These are phyloP conservation scores for Mucor sp. DNA, from an alignment of 371 early-diverging fungal genomes.

Conservation along the genomic window DNA sequence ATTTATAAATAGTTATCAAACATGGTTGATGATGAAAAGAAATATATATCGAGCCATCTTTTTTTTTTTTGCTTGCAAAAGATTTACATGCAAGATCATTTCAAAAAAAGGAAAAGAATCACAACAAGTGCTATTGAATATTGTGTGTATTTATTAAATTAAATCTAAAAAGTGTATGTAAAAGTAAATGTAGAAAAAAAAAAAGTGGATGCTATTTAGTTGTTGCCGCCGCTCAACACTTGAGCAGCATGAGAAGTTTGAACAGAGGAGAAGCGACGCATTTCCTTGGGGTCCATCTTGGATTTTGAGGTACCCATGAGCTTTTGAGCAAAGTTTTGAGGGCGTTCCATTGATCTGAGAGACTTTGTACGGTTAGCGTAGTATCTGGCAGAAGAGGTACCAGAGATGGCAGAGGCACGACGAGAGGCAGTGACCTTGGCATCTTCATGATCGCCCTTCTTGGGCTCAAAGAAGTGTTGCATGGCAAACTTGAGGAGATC, in stretches of 20 bases:
- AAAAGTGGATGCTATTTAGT: not conserved
- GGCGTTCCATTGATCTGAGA: constrained; percentile 27
- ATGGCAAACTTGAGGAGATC: constrained; percentile 73
- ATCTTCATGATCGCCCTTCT: constrained; percentile 5
- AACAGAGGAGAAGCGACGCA: constrained; percentile 47
- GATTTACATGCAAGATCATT: too few species aligned
- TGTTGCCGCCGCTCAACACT: not conserved
- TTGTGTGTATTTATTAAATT: not conserved
- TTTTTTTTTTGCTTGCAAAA: too few species aligned
- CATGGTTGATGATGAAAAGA: too few species aligned
- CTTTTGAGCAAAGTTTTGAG: constrained; percentile 36
- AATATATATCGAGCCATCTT: too few species aligned
- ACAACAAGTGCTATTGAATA: not conserved
- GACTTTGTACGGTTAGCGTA: constrained; percentile 39
- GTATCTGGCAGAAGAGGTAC: constrained; percentile 32
- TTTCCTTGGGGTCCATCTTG: constrained; percentile 49
- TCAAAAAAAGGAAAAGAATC: too few species aligned
- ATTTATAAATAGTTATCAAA: too few species aligned
- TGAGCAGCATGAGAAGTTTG: constrained; percentile 25
- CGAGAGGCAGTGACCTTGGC: constrained; percentile 18
- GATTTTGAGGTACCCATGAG: constrained; percentile 17
- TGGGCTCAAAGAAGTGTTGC: constrained; percentile 55
- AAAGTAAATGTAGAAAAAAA: not conserved
- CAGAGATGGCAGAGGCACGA: constrained; percentile 30
- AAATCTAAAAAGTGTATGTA: constrained; percentile 2